A percentile compares a stretch with the other conserved stretches of the same genome.
Conservation (phyloP, 208 protist genomes). For the Leishmania major region DNA sequence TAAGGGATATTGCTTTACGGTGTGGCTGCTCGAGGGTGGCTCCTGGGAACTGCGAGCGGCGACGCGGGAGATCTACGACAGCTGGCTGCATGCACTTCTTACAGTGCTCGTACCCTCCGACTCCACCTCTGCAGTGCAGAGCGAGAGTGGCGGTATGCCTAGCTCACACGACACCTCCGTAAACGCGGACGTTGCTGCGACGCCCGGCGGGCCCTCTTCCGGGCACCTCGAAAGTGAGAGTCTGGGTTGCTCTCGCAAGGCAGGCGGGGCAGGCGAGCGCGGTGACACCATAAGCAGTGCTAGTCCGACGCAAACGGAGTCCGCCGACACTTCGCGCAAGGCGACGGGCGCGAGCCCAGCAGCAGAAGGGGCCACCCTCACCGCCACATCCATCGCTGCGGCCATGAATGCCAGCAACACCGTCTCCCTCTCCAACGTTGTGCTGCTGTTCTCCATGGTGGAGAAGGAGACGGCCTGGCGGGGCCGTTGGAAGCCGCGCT, state of each 20-base stretch:
- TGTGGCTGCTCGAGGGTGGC: slow-evolving; percentile 76
- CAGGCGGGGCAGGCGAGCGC: background rate
- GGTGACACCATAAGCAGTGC: background rate
- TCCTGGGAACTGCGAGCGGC: slow-evolving; percentile 69
- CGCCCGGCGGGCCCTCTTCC: background rate
- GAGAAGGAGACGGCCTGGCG: slow-evolving; percentile 72
- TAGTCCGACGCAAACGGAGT: background rate
- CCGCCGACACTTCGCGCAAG: background rate
- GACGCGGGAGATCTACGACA: slow-evolving; percentile 45
- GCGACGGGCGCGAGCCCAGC: background rate
- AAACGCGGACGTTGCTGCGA: slow-evolving; percentile 1
- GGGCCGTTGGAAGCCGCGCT: slow-evolving; percentile 59
- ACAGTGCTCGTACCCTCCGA: slow-evolving; percentile 30
- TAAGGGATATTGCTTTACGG: slow-evolving; percentile 48
- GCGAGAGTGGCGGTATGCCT: slow-evolving; percentile 14
- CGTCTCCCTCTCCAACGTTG: slow-evolving; percentile 4
- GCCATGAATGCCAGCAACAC: background rate
- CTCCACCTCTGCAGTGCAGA: slow-evolving; percentile 14
- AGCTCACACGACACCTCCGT: slow-evolving; percentile 26
- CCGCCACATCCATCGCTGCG: slow-evolving; percentile 13
- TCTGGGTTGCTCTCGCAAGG: background rate
- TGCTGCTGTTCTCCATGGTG: slow-evolving; percentile 46
- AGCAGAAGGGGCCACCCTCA: slow-evolving; percentile 11
- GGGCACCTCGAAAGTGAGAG: slow-evolving; percentile 5
- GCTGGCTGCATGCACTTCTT: slow-evolving; percentile 44